These are phyloP conservation scores for Yamadazyma aaseri DNA, from an alignment of 1,139 yeast genomes.

Conservation along the genomic window DNA sequence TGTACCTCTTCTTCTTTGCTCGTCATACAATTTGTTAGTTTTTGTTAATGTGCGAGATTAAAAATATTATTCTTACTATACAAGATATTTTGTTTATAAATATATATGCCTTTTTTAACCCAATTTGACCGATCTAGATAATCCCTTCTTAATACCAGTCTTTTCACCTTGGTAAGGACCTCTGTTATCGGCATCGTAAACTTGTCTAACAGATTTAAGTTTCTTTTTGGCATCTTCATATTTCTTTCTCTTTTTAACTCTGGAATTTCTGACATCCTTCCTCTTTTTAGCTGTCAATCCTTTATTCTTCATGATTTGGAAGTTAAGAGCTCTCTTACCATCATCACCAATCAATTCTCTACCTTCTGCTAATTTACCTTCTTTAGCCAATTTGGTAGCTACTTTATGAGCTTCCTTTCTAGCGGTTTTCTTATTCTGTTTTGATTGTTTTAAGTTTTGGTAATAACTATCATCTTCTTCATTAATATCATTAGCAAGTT, in stretches of 20 bases:
- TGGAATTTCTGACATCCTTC: constrained; percentile 91
- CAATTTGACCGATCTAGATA: constrained; percentile 83
- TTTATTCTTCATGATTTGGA: constrained; percentile 90
- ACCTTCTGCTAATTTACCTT: constrained; percentile 75
- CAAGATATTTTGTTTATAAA: too few species aligned
- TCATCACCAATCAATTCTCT: constrained; percentile 66
- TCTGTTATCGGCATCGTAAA: constrained; percentile 65
- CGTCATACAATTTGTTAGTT: constrained; percentile 1
- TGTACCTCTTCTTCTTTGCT: constrained; percentile 1
- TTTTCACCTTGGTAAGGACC: constrained; percentile 92
- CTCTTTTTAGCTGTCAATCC: constrained; percentile 92
- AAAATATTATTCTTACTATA: not conserved
- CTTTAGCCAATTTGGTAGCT: constrained; percentile 80
- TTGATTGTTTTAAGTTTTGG: constrained; percentile 47
- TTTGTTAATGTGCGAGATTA: not conserved
- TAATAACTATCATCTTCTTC: constrained; percentile 46
- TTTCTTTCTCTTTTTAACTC: constrained; percentile 98
- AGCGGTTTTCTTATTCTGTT: constrained; percentile 45
- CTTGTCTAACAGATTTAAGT: constrained; percentile 85
- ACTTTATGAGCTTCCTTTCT: constrained; percentile 66
- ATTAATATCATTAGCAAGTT: constrained; percentile 36
- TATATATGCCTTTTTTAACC: too few species aligned
- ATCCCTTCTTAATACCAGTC: constrained; percentile 95
- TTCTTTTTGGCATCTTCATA: constrained; percentile 94
- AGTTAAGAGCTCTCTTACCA: constrained; percentile 93